Base-by-base conservation (phyloP, 352 stramenopile species). In the Elongisporangium senticosum region DNA sequence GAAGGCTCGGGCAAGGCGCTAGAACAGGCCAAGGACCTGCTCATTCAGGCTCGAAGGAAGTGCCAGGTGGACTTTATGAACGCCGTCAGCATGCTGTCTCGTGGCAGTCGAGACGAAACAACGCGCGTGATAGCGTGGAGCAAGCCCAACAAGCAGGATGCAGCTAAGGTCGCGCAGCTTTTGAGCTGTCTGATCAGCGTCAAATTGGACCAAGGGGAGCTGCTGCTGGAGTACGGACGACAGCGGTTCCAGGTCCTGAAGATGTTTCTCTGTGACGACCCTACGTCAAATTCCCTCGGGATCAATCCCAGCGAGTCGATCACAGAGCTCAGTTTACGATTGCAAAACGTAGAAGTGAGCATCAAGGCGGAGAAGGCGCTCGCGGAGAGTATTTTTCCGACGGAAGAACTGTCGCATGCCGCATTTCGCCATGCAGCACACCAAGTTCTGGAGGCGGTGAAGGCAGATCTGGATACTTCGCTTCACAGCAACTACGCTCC, bases 1-100 rank as follows among this genome's bases (percentile, higher is more conserved):
- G 82, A 92, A 76, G 80, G 85, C 10, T 91, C 80, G 3, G 61
- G 65, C 19, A 90, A 90, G 48, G 82, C 82, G 7, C 63, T 90
- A 7, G 84, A 92, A 2, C 78, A 90, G 50, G 61, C 82, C 14
- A 79, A 67, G 17, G 79, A 91, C 3, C 58, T 91, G 26, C 74
- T 91, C 7, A 26, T 52, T 5, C 79, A 92, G 53, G 77, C 82
- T 21, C 68, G 74, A 21, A 73, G 74, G 24, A 89, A 87, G 57
- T 89, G 74, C 56, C 86, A 87, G 51, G 60, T 66, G 3, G 82
- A 92, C 51, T 89, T 92, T 53, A 68, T 87, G 24, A 90, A 72
- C 37, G 79, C 85, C 6, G 74, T 89, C n/a, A 76, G 71, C 26
- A 65, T 90, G 5, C 43, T 91, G 11, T 85, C 69, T 0, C 73